Conservation (phyloP, 1,284 basidiomycete genomes). For the Cryptococcus depauperatus region DNA sequence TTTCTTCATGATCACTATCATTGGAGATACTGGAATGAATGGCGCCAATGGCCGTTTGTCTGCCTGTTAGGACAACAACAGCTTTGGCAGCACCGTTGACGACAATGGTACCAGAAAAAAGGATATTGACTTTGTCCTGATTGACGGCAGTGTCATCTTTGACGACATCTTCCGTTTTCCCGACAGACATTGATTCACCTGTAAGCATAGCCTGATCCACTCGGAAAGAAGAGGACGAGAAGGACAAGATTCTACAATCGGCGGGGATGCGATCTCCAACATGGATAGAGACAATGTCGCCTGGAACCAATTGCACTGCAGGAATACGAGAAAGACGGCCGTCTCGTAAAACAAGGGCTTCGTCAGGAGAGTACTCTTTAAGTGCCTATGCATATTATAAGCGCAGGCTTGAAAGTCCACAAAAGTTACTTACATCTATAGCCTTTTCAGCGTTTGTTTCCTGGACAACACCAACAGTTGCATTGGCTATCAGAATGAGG, state of each 20-base stretch:
- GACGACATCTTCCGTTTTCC: constrained; percentile 64
- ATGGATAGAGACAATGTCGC: constrained; percentile 78
- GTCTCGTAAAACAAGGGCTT: constrained; percentile 77
- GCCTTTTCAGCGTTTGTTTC: constrained; percentile 91
- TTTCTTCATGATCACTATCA: constrained; percentile 55
- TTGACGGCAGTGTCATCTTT: constrained; percentile 71
- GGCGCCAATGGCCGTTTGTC: constrained; percentile 81
- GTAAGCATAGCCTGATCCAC: constrained; percentile 92
- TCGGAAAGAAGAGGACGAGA: constrained; percentile 75
- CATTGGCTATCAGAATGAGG: constrained; percentile 86
- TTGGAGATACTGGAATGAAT: constrained; percentile 79
- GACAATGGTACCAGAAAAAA: constrained; percentile 89
- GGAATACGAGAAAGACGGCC: constrained; percentile 66
- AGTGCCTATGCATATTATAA: constrained; percentile 58
- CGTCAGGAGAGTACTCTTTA: constrained; percentile 89
- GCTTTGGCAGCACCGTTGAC: constrained; percentile 82
- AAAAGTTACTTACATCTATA: constrained; percentile 65
- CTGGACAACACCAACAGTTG: constrained; percentile 87
- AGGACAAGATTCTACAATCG: constrained; percentile 78
- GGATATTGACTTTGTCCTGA: constrained; percentile 91
- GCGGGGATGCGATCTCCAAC: constrained; percentile 93
- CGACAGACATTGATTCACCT: constrained; percentile 80
- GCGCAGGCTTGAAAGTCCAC: neutral
- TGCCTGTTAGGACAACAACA: constrained; percentile 75
- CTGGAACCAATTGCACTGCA: constrained; percentile 80